phyloP scores from a whole-genome alignment of 140 eudicot species.

The Oenanthe javanica region DNA sequence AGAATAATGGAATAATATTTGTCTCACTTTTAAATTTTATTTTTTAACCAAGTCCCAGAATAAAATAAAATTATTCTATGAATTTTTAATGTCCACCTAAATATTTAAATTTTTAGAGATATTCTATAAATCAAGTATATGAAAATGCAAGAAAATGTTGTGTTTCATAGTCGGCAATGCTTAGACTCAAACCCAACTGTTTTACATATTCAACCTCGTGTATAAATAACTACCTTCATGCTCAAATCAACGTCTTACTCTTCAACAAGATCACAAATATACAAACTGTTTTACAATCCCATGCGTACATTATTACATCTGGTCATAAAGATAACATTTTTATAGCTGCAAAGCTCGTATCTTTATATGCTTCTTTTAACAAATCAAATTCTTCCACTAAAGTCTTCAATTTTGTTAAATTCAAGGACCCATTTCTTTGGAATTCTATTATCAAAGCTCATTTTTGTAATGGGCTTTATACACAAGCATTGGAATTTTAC shows the following conservation, averaged over 20 bases:
- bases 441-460: conserved; percentile 68
- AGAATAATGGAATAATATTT: too few relatives aligned
- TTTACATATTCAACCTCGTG: conserved; percentile 9
- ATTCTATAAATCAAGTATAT: too few relatives aligned
- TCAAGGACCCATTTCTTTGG: conserved; percentile 65
- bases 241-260: conserved; percentile 36
- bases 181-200: background rate
- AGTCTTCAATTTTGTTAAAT: conserved; percentile 36
- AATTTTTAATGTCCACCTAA: too few relatives aligned
- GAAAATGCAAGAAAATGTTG: background rate
- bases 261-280: conserved; percentile 20
- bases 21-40: too few relatives aligned
- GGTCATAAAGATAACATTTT: conserved; percentile 53
- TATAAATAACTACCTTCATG: conserved; percentile 18
- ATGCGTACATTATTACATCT: conserved; percentile 52
- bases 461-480: conserved; percentile 43
- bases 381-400: conserved; percentile 32
- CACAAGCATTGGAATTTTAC: conserved; percentile 36
- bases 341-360: conserved; percentile 73
- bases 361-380: conserved; percentile 44
- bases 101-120: too few relatives aligned
- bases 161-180: background rate
- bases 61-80: too few relatives aligned
- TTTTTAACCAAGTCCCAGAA: too few relatives aligned
- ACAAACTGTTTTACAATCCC: conserved; percentile 33